A percentile compares a stretch with the other conserved stretches of the same genome.
Conservation (phyloP, 1,284 basidiomycete genomes). For the Apiotrichum akiyoshidainum region DNA sequence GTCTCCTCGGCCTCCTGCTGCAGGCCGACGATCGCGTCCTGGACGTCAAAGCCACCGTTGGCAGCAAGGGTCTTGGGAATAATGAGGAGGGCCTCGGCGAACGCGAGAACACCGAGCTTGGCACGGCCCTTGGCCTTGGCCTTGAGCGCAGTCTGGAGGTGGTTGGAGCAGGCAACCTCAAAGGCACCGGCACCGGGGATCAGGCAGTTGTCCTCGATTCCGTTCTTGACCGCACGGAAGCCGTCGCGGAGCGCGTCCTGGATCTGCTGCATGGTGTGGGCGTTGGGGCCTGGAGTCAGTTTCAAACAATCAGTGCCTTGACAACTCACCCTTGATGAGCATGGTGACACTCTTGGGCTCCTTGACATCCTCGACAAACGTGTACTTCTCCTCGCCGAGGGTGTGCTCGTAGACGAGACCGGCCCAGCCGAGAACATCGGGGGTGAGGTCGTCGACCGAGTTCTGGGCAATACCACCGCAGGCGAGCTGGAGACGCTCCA, state of each 20-base stretch:
- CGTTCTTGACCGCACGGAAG: slow-evolving; percentile 93
- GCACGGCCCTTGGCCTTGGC: slow-evolving; percentile 87
- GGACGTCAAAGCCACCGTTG: slow-evolving; percentile 97
- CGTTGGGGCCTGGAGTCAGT: slow-evolving; percentile 66
- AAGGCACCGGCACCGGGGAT: slow-evolving; percentile 97
- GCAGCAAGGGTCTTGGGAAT: slow-evolving; percentile 96
- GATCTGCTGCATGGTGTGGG: slow-evolving; percentile 93
- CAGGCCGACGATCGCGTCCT: slow-evolving; percentile 86
- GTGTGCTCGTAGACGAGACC: slow-evolving; percentile 99
- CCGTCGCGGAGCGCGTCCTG: slow-evolving; percentile 97
- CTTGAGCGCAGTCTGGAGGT: slow-evolving; percentile 73
- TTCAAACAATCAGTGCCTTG: neutral
- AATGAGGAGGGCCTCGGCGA: slow-evolving; percentile 88
- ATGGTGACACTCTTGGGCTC: slow-evolving; percentile 96
- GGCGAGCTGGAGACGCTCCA: slow-evolving; percentile 90
- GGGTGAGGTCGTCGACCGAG: slow-evolving; percentile 92
- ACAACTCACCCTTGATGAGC: slow-evolving; percentile 78
- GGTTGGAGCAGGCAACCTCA: slow-evolving; percentile 86
- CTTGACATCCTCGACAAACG: slow-evolving; percentile 95
- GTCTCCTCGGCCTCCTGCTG: slow-evolving; percentile 86
- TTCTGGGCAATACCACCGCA: slow-evolving; percentile 96
- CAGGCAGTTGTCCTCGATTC: slow-evolving; percentile 82
- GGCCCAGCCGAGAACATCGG: slow-evolving; percentile 90
- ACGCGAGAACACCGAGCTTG: slow-evolving; percentile 97
- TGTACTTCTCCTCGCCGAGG: slow-evolving; percentile 97